These are phyloP conservation scores for Picea mariana DNA, from an alignment of 83 land plant genomes.

Conservation along the genomic window DNA sequence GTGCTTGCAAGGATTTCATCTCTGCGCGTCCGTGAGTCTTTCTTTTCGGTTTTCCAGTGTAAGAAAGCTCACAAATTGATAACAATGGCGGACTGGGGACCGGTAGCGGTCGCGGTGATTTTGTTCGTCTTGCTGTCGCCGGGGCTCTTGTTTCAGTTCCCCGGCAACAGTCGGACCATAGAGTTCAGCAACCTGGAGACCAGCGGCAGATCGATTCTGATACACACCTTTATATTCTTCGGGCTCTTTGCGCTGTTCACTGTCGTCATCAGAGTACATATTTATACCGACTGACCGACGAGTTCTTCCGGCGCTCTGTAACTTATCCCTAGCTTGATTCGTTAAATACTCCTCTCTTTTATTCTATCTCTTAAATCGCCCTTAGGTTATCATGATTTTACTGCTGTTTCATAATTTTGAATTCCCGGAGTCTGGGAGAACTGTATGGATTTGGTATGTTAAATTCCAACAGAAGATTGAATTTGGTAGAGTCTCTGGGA, in stretches of 20 bases:
- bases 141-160: conserved; percentile 46
- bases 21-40: too few species aligned
- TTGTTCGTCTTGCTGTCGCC: conserved; percentile 46
- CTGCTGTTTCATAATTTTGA: too few species aligned
- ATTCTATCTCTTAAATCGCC: neutral
- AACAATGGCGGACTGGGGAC: conserved; percentile 43
- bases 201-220: conserved; percentile 44
- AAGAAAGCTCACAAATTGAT: neutral
- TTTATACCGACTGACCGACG: conserved; percentile 22
- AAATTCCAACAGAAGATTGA: too few species aligned
- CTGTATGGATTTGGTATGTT: too few species aligned
- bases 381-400: too few species aligned
- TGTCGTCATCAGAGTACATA: conserved; percentile 35
- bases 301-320: too few species aligned
- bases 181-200: conserved; percentile 51
- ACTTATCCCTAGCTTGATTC: too few species aligned
- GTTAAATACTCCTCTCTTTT: too few species aligned
- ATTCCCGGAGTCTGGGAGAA: neutral
- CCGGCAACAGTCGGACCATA: conserved; percentile 25
- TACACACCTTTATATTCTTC: conserved; percentile 49
- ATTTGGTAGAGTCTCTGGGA: too few species aligned
- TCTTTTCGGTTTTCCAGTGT: too few species aligned
- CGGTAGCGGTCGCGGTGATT: conserved; percentile 41
- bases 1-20: too few species aligned
- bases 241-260: conserved; percentile 40